Evolutionary conservation across 805 yeast genomes (phyloP).

Genomic region (Cyberlindnera amylophila): DNA sequence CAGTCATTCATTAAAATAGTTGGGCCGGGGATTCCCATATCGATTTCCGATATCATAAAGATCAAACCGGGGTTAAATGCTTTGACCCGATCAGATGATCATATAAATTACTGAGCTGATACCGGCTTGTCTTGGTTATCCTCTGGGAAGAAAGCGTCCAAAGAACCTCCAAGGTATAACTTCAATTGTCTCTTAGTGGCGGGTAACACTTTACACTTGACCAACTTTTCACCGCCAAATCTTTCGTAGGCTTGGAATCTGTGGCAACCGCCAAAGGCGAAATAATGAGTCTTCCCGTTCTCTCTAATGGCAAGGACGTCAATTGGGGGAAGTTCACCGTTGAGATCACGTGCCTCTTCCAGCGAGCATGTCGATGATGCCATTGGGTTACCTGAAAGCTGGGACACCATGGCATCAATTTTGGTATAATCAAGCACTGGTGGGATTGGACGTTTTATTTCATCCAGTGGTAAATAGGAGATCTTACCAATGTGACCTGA

Average conservation of each 20-base stretch:
- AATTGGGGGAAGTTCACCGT: slow-evolving; percentile 75
- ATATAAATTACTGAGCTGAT: background rate
- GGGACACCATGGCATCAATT: slow-evolving; percentile 76
- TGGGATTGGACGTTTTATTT: slow-evolving; percentile 77
- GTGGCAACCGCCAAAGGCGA: slow-evolving; percentile 91
- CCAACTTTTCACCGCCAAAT: slow-evolving; percentile 42
- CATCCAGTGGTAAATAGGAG: slow-evolving; percentile 58
- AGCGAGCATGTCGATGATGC: slow-evolving; percentile 57
- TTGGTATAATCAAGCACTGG: slow-evolving; percentile 76
- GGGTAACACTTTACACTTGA: slow-evolving; percentile 70
- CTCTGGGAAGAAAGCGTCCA: slow-evolving; percentile 37
- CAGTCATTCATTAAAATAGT: too few relatives aligned
- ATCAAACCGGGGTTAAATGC: too few relatives aligned
- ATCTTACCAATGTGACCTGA: slow-evolving; percentile 49
- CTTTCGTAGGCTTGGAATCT: slow-evolving; percentile 82
- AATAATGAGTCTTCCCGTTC: slow-evolving; percentile 57
- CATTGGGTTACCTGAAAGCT: slow-evolving; percentile 59
- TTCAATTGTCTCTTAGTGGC: slow-evolving; percentile 65
- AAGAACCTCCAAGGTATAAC: slow-evolving; percentile 69
- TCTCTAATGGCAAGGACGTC: slow-evolving; percentile 71
- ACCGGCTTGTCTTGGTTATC: slow-evolving; percentile 1
- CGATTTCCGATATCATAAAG: too few relatives aligned
- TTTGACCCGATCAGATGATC: too few relatives aligned
- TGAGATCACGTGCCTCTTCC: slow-evolving; percentile 32
- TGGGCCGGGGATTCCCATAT: too few relatives aligned